These are phyloP conservation scores for Iris macrosiphon DNA, from an alignment of 106 monocot genomes.

Conservation along the genomic window DNA sequence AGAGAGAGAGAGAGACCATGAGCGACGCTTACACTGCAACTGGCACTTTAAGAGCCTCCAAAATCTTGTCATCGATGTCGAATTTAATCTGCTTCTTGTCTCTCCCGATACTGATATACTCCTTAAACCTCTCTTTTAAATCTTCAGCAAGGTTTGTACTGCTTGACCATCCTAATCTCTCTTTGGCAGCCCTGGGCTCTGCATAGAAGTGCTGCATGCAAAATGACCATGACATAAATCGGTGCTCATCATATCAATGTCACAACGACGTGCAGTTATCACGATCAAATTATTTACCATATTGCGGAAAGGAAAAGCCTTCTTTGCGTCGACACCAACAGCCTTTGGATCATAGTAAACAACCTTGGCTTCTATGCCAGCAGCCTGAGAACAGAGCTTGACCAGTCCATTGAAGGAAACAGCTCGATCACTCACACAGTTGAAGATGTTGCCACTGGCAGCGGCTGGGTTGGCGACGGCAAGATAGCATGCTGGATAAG, in stretches of 20 bases:
- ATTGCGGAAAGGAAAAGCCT: constrained; percentile 89
- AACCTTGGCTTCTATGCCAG: constrained; percentile 46
- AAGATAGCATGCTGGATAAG: constrained; percentile 69
- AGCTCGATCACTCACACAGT: constrained; percentile 77
- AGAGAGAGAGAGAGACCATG: too few species aligned
- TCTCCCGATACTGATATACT: constrained; percentile 81
- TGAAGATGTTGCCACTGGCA: constrained; percentile 56
- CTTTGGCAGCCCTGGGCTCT: constrained; percentile 83
- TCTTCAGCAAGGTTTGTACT: constrained; percentile 75
- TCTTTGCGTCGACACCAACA: constrained; percentile 70
- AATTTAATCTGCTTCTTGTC: constrained; percentile 79
- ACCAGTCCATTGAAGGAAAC: constrained; percentile 76
- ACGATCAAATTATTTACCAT: constrained; percentile 35
- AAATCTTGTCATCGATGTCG: constrained; percentile 85
- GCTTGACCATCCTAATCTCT: constrained; percentile 61
- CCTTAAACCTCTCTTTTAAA: constrained; percentile 75
- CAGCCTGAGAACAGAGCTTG: constrained; percentile 68
- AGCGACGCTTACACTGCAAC: constrained; percentile 24
- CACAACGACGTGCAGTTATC: too few species aligned
- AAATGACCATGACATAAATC: background rate
- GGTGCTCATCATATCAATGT: background rate
- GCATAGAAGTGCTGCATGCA: constrained; percentile 78
- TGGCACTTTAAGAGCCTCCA: constrained; percentile 50
- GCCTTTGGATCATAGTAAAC: constrained; percentile 76
- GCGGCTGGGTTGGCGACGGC: constrained; percentile 52